These are phyloP conservation scores for Agaricales sp. DNA, from an alignment of 1,284 basidiomycete species.

Conservation along the genomic window DNA sequence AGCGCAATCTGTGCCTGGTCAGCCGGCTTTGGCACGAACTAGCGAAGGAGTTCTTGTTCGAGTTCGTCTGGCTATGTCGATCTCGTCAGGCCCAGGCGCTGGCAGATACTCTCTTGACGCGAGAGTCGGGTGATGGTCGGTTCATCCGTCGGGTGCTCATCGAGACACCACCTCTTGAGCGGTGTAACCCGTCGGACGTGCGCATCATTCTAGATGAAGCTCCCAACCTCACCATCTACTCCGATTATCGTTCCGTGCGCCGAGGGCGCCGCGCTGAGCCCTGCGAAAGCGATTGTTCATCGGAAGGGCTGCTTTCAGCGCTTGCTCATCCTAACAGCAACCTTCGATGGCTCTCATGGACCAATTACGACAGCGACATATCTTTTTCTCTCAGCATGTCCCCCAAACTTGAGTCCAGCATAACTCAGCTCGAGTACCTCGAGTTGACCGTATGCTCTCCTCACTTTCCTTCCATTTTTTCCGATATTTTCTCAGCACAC, in stretches of 20 bases:
- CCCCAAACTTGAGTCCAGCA: slow-evolving; percentile 38
- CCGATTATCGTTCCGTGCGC: slow-evolving; percentile 53
- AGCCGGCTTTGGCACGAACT: slow-evolving; percentile 43
- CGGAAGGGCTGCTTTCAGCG: slow-evolving; percentile 44
- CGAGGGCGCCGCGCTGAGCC: slow-evolving; percentile 35
- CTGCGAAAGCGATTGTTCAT: slow-evolving; percentile 33
- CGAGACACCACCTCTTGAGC: slow-evolving; percentile 54
- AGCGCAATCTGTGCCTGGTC: slow-evolving; percentile 42
- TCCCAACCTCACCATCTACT: slow-evolving; percentile 45
- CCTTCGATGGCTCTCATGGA: slow-evolving; percentile 53
- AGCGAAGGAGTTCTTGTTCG: slow-evolving; percentile 45
- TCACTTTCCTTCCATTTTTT: slow-evolving; percentile 15
- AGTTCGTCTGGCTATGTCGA: slow-evolving; percentile 57
- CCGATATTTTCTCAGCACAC: slow-evolving; percentile 16
- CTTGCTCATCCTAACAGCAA: slow-evolving; percentile 42
- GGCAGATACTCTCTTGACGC: slow-evolving; percentile 41
- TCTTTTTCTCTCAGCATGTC: slow-evolving; percentile 48
- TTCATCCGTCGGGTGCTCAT: slow-evolving; percentile 57
- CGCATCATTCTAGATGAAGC: slow-evolving; percentile 55
- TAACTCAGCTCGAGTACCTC: slow-evolving; percentile 47
- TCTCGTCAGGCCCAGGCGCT: slow-evolving; percentile 47
- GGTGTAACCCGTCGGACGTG: slow-evolving; percentile 56
- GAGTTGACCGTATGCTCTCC: slow-evolving; percentile 29
- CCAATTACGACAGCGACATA: slow-evolving; percentile 51
- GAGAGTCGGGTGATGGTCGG: slow-evolving; percentile 30